phyloP scores from a whole-genome alignment of 2,329 filamentous ascomycete species.

The Nemania serpens region DNA sequence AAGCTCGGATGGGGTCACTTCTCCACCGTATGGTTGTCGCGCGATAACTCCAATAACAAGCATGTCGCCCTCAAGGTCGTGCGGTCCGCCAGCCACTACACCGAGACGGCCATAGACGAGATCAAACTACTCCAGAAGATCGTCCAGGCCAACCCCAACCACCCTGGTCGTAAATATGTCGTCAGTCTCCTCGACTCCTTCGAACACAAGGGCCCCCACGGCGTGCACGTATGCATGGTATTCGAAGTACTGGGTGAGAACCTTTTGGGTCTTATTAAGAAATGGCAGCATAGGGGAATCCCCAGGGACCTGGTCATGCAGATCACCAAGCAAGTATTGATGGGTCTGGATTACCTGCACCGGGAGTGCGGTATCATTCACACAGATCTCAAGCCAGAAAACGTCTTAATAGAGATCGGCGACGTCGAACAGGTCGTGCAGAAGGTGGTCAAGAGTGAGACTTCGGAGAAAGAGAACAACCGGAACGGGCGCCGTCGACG shows the following conservation, averaged over 20 bases:
- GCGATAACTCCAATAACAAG: constrained; percentile 86
- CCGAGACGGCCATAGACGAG: constrained; percentile 97
- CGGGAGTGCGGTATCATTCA: constrained; percentile 99
- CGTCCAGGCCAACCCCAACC: constrained; percentile 90
- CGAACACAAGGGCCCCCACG: constrained; percentile 95
- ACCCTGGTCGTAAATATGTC: constrained; percentile 92
- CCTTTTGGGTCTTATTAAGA: constrained; percentile 91
- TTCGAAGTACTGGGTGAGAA: constrained; percentile 98
- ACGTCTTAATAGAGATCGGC: constrained; percentile 97
- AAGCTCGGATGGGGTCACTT: constrained; percentile 99
- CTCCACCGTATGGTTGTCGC: constrained; percentile 87
- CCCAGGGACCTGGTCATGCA: constrained; percentile 97
- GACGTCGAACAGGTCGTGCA: constrained; percentile 99
- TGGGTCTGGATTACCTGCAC: constrained; percentile 95
- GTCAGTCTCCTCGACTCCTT: constrained; percentile 96
- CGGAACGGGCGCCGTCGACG: constrained; percentile 88
- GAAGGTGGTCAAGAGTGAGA: constrained; percentile 86
- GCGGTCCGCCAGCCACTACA: constrained; percentile 96
- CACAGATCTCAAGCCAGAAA: constrained; percentile 96
- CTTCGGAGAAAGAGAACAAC: constrained; percentile 79
- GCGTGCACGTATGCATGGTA: constrained; percentile 98
- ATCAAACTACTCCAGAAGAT: constrained; percentile 98
- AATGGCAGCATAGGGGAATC: constrained; percentile 97
- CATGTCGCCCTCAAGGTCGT: constrained; percentile 98
- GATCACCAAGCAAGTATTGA: constrained; percentile 95